phyloP scores from a whole-genome alignment of 768 basidiomycete species.

The Naganishia vishniacii region DNA sequence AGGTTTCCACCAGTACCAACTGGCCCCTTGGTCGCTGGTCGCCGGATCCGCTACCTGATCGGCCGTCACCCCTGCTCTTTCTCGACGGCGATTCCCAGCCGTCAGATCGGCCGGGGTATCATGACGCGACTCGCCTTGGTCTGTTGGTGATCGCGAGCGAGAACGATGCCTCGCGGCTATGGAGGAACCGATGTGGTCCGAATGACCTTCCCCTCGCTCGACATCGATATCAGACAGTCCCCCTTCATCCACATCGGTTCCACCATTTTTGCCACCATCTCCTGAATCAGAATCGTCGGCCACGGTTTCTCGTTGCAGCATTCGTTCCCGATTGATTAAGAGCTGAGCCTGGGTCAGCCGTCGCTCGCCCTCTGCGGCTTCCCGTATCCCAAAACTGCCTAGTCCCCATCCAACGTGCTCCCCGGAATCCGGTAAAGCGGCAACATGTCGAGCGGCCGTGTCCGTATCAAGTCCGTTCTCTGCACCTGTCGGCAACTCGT shows the following conservation, averaged over 20 bases:
- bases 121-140: neutral
- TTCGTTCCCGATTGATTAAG: slow-evolving; percentile 28
- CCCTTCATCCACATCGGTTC: neutral
- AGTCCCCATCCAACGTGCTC: slow-evolving; percentile 63
- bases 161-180: neutral
- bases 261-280: slow-evolving; percentile 29
- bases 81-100: no score
- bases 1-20: slow-evolving; percentile 49
- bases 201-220: neutral
- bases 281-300: slow-evolving; percentile 30
- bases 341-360: slow-evolving; percentile 38
- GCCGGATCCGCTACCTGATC: neutral
- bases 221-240: slow-evolving; percentile 13
- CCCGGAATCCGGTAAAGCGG: slow-evolving; percentile 32
- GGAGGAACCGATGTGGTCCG: neutral
- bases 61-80: no score
- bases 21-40: slow-evolving; percentile 4
- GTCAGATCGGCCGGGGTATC: neutral
- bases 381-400: slow-evolving; percentile 61
- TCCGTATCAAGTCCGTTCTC: neutral
- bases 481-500: slow-evolving; percentile 38
- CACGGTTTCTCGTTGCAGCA: slow-evolving; percentile 4
- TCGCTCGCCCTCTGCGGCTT: slow-evolving; percentile 49
- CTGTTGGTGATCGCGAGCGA: neutral
- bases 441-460: neutral